phyloP scores from a whole-genome alignment of 2,329 filamentous ascomycete genomes.

The Colletotrichum plurivorum region DNA sequence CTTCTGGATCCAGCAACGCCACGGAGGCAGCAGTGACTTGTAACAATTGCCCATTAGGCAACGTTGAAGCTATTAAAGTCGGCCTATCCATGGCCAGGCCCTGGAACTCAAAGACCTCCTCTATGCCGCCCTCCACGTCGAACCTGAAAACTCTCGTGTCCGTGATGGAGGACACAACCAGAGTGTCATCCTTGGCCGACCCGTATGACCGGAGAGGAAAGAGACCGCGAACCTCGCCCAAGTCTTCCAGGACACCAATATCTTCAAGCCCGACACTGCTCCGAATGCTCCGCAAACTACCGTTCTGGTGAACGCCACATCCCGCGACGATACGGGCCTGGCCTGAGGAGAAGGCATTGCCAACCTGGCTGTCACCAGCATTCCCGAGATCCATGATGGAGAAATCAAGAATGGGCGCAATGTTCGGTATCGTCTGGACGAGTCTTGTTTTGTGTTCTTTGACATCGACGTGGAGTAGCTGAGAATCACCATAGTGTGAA shows the following conservation, averaged over 20 bases:
- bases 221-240: conserved; percentile 80
- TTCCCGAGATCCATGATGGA: conserved; percentile 97
- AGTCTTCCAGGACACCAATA: conserved; percentile 83
- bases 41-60: conserved; percentile 45
- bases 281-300: conserved; percentile 88
- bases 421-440: conserved; percentile 84
- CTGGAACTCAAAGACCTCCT: conserved; percentile 85
- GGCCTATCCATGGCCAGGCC: conserved; percentile 78
- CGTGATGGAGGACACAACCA: conserved; percentile 85
- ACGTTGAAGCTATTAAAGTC: conserved; percentile 79
- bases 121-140: conserved; percentile 80
- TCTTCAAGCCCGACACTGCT: conserved; percentile 96
- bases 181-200: conserved; percentile 71
- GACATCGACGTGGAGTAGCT: conserved; percentile 76
- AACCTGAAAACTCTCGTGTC: conserved; percentile 90
- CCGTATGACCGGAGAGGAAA: conserved; percentile 75
- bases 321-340: conserved; percentile 95
- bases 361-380: conserved; percentile 79
- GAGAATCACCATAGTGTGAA: conserved; percentile 93
- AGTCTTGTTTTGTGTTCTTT: conserved; percentile 67
- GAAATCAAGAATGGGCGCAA: conserved; percentile 94
- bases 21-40: conserved; percentile 36
- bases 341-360: conserved; percentile 93
- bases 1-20: conserved; percentile 37
- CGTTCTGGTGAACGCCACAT: conserved; percentile 90